These are phyloP conservation scores for Phytophthora ramorum DNA, from an alignment of 352 stramenopile genomes.

Conservation along the genomic window DNA sequence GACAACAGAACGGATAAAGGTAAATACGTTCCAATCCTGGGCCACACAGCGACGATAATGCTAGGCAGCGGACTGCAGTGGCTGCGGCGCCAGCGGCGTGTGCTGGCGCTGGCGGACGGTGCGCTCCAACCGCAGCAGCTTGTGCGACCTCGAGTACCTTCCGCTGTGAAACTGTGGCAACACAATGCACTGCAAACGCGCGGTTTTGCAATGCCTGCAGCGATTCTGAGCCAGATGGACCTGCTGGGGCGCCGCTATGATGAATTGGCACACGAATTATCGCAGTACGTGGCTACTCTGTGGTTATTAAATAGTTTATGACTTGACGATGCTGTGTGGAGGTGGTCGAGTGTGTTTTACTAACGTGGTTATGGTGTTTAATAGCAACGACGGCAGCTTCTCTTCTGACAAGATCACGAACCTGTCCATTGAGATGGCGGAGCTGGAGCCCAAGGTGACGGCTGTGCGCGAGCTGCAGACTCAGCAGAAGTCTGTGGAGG, in stretches of 20 bases:
- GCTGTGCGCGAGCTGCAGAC: conserved; percentile 84
- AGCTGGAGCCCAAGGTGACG: conserved; percentile 77
- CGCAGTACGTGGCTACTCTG: conserved; percentile 43
- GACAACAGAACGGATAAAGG: not conserved
- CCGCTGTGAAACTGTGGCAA: conserved; percentile 1
- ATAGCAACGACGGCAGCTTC: conserved; percentile 79
- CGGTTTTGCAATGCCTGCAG: conserved; percentile 71
- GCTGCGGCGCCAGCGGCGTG: conserved; percentile 28
- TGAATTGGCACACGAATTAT: conserved; percentile 68
- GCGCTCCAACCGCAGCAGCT: conserved; percentile 1
- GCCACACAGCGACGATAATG: conserved; percentile 26
- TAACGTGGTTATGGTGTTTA: conserved; percentile 8
- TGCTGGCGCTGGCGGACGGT: conserved; percentile 19
- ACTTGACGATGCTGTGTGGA: not conserved
- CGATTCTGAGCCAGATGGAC: conserved; percentile 78
- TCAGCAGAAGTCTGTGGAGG: conserved; percentile 89
- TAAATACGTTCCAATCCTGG: not conserved
- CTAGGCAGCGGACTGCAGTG: conserved; percentile 27
- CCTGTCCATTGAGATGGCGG: conserved; percentile 85
- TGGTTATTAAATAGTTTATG: not conserved
- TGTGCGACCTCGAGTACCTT: not conserved
- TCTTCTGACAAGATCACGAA: conserved; percentile 78
- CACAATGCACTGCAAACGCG: conserved; percentile 36
- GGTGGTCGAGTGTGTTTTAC: not conserved
- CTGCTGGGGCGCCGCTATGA: conserved; percentile 69